phyloP scores from a whole-genome alignment of 805 yeast species.

The Saccharomycopsis fermentans region DNA sequence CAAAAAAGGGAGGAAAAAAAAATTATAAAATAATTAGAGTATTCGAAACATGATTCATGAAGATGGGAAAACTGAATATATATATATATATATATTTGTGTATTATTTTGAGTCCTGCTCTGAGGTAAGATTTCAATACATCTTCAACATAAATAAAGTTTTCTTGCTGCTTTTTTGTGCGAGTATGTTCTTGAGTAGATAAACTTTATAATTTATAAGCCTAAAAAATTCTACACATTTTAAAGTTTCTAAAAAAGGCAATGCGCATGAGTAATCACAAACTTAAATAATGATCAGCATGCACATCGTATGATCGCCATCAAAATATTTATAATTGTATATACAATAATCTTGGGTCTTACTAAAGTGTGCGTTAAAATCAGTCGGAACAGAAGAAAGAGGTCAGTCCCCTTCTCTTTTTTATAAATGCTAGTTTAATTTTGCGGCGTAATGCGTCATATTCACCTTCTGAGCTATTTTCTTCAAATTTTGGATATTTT shows the following conservation, averaged over 20 bases:
- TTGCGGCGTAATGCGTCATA: too few relatives aligned
- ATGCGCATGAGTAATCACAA: background rate
- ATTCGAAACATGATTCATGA: background rate
- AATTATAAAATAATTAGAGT: too few relatives aligned
- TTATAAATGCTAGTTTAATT: background rate
- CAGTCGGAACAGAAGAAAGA: background rate
- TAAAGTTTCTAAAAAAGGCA: background rate
- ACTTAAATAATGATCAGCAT: background rate
- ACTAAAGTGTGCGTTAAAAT: background rate
- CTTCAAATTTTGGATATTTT: too few relatives aligned
- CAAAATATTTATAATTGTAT: background rate
- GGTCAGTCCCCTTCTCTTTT: background rate
- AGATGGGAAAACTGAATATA: background rate
- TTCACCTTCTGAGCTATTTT: too few relatives aligned
- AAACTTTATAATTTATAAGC: background rate
- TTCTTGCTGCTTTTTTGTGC: background rate
- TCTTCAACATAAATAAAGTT: background rate
- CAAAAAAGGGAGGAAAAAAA: too few relatives aligned
- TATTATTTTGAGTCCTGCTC: background rate
- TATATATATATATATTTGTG: background rate
- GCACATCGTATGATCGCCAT: conserved; percentile 1
- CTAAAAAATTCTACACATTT: background rate
- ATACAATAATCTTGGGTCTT: background rate
- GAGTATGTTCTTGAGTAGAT: background rate
- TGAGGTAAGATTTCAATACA: background rate